These are phyloP conservation scores for Azolla pinnata DNA, from an alignment of 75 land plant species.

Conservation along the genomic window DNA sequence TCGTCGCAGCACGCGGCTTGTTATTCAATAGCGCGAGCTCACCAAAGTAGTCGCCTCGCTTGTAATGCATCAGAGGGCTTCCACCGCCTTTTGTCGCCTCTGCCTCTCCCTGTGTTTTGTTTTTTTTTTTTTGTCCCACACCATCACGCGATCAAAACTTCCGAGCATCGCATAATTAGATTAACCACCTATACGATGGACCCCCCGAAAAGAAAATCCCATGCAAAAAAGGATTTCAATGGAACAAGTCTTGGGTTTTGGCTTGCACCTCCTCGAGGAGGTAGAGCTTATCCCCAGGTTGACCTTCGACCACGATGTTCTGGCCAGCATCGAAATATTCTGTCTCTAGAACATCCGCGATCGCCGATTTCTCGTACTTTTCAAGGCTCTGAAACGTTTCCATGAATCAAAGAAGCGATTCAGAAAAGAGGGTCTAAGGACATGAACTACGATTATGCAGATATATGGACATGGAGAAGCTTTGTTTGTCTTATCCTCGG, in stretches of 20 bases:
- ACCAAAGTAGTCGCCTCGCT: slow-evolving; percentile 38
- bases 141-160: not conserved
- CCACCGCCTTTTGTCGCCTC: slow-evolving; percentile 30
- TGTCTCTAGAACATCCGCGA: slow-evolving; percentile 33
- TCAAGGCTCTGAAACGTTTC: slow-evolving; percentile 16
- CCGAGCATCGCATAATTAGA: too few relatives aligned
- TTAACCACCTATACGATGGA: too few relatives aligned
- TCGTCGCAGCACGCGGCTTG: slow-evolving; percentile 33
- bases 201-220: not conserved
- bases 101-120: slow-evolving; percentile 22
- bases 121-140: not conserved
- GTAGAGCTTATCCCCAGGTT: slow-evolving; percentile 32
- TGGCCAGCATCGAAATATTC: slow-evolving; percentile 22
- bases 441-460: not conserved
- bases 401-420: not conserved
- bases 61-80: slow-evolving; percentile 24
- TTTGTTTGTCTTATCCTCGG: not conserved
- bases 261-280: slow-evolving; percentile 28
- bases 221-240: not conserved
- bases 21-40: slow-evolving; percentile 34
- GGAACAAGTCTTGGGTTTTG: not conserved
- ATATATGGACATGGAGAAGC: not conserved
- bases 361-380: slow-evolving; percentile 29
- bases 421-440: not conserved
- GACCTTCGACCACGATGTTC: slow-evolving; percentile 29